Conservation (phyloP, 331 rosid genomes). For the Spiraea crenata region DNA sequence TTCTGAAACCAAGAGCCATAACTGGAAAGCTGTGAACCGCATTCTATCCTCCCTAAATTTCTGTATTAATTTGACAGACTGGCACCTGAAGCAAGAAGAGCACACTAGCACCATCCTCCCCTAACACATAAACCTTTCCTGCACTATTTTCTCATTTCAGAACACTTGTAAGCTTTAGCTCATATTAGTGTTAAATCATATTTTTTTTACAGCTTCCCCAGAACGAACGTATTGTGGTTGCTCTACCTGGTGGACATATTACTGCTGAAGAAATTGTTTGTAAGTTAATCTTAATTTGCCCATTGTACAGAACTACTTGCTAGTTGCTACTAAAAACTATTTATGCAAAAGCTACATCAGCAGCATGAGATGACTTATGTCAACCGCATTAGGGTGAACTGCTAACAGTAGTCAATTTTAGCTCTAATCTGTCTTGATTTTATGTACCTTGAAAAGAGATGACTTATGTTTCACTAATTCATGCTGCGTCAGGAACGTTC, state of each 20-base stretch:
- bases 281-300: conserved; percentile 39
- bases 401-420: not conserved
- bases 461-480: conserved; percentile 12
- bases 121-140: not conserved
- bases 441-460: not conserved
- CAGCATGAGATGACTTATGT: not conserved
- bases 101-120: not conserved
- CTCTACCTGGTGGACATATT: conserved; percentile 76
- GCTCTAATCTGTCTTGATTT: not conserved
- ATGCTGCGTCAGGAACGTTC: conserved; percentile 60
- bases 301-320: conserved; percentile 16
- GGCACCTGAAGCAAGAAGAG: not conserved
- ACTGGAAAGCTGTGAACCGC: too few relatives aligned
- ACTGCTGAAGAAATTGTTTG: conserved; percentile 83
- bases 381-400: not conserved
- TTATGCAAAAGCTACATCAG: conserved; percentile 3
- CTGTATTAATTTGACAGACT: not conserved
- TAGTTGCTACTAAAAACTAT: not conserved
- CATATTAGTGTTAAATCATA: conserved; percentile 10
- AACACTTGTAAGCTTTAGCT: conserved; percentile 9
- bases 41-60: not conserved
- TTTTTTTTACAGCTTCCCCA: conserved; percentile 63
- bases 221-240: conserved; percentile 89
- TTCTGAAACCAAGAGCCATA: too few relatives aligned
- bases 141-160: not conserved